A percentile compares a stretch with the other conserved stretches of the same genome.
phyloP scores from a whole-genome alignment of 352 stramenopile species.

The Phytophthora hybrid region DNA sequence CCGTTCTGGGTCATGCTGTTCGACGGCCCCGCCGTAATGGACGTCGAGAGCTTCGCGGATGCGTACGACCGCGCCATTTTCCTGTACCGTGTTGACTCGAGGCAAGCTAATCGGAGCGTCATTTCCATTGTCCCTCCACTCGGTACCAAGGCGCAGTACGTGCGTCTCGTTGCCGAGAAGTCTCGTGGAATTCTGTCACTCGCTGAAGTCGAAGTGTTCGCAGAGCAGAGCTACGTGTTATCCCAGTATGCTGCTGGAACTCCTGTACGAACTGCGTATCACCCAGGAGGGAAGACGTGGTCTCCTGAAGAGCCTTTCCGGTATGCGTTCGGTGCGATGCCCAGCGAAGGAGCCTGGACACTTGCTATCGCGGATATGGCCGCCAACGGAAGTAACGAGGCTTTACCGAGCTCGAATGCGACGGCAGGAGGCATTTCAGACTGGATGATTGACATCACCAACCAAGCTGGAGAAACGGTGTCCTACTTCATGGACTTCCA shows the following conservation, averaged over 20 bases:
- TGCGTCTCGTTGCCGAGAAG: slow-evolving; percentile 66
- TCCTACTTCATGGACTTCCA: slow-evolving; percentile 78
- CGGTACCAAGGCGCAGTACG: slow-evolving; percentile 59
- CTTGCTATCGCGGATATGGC: slow-evolving; percentile 59
- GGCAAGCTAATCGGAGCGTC: slow-evolving; percentile 35
- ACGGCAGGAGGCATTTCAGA: slow-evolving; percentile 72
- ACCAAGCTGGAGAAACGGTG: slow-evolving; percentile 56
- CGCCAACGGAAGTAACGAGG: slow-evolving; percentile 18
- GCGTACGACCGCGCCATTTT: slow-evolving; percentile 60
- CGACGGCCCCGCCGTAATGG: slow-evolving; percentile 58
- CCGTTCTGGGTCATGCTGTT: slow-evolving; percentile 87
- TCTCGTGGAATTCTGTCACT: slow-evolving; percentile 58
- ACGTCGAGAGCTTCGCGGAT: slow-evolving; percentile 68
- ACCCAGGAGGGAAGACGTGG: slow-evolving; percentile 59
- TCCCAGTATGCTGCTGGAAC: slow-evolving; percentile 68
- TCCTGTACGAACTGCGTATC: slow-evolving; percentile 55
- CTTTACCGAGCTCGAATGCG: slow-evolving; percentile 20
- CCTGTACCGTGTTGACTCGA: slow-evolving; percentile 46
- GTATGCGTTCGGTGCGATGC: slow-evolving; percentile 52
- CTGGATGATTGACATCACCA: slow-evolving; percentile 75
- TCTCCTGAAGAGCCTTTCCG: slow-evolving; percentile 74
- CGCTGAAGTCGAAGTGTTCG: slow-evolving; percentile 82
- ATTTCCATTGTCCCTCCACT: slow-evolving; percentile 59
- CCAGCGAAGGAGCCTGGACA: slow-evolving; percentile 68
- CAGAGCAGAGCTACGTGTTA: slow-evolving; percentile 58